Percentiles rank a stretch among this genome's conserved stretches.
phyloP scores from a whole-genome alignment of 768 basidiomycete species.

The Boletales sp. region DNA sequence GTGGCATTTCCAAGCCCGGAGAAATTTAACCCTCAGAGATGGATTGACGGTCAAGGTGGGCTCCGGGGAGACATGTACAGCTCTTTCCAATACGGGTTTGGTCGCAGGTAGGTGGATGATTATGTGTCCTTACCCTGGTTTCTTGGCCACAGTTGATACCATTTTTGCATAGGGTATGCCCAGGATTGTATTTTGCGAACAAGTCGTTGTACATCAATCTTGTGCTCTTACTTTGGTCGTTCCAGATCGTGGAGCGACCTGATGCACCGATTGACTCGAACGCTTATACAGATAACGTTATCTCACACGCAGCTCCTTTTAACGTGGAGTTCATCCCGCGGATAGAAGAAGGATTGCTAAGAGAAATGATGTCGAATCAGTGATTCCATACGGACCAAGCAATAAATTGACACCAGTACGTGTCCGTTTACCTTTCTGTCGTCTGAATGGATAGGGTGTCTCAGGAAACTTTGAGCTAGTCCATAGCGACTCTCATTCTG shows the following conservation, averaged over 20 bases:
- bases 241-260: conserved; percentile 47
- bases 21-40: conserved; percentile 51
- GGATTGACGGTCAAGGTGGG: conserved; percentile 41
- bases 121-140: not conserved
- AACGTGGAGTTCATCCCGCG: conserved; percentile 51
- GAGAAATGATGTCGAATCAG: conserved; percentile 4
- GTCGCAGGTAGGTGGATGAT: conserved; percentile 30
- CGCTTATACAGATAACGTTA: conserved; percentile 52
- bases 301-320: conserved; percentile 56
- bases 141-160: not conserved
- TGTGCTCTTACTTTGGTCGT: conserved; percentile 59
- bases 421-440: too few species aligned
- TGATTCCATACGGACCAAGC: too few species aligned
- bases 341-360: conserved; percentile 12
- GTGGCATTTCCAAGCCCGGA: conserved; percentile 34
- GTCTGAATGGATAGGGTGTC: too few species aligned
- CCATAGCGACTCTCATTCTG: too few species aligned
- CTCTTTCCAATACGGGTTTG: conserved; percentile 50
- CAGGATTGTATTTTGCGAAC: conserved; percentile 50
- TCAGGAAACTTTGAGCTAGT: too few species aligned
- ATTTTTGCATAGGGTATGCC: conserved; percentile 45
- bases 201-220: conserved; percentile 59
- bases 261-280: conserved; percentile 50
- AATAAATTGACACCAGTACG: too few species aligned
- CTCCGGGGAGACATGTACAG: conserved; percentile 41